Evolutionary conservation across 2,329 filamentous ascomycete species (phyloP).

Genomic region (Diaporthe sp.): DNA sequence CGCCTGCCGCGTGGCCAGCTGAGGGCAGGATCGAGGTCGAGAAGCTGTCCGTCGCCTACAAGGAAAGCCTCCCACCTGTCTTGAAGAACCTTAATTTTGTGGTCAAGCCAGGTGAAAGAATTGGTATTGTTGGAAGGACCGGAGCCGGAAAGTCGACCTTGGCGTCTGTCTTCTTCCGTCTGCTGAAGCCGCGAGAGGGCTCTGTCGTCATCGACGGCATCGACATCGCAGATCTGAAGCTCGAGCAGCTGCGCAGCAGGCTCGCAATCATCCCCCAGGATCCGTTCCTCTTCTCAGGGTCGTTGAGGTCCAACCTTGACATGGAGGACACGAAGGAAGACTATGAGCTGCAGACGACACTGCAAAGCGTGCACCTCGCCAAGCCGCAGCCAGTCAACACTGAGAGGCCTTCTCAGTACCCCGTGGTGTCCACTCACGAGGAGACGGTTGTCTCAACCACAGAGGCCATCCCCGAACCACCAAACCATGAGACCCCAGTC

Average conservation of each 20-base stretch:
- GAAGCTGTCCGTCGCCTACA: slow-evolving; percentile 53
- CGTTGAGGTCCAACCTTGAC: slow-evolving; percentile 73
- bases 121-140: slow-evolving; percentile 74
- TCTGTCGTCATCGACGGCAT: slow-evolving; percentile 60
- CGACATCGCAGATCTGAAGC: slow-evolving; percentile 69
- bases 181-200: slow-evolving; percentile 60
- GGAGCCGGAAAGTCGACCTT: slow-evolving; percentile 76
- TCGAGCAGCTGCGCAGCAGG: slow-evolving; percentile 70
- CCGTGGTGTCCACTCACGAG: slow-evolving; percentile 37
- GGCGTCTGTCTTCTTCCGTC: slow-evolving; percentile 73
- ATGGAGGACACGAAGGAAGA: slow-evolving; percentile 72
- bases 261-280: slow-evolving; percentile 77
- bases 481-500: slow-evolving; percentile 15
- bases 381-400: slow-evolving; percentile 55
- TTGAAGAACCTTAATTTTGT: slow-evolving; percentile 53
- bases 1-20: slow-evolving; percentile 56
- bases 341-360: slow-evolving; percentile 69
- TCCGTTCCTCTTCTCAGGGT: slow-evolving; percentile 75
- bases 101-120: slow-evolving; percentile 66
- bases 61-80: slow-evolving; percentile 51
- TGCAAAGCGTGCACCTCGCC: slow-evolving; percentile 72
- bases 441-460: slow-evolving; percentile 40
- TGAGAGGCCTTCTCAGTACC: slow-evolving; percentile 47
- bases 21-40: slow-evolving; percentile 54
- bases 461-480: slow-evolving; percentile 31